Base-by-base conservation (phyloP, 192 early-diverging fungal species). In the Helicostylum pulchrum region DNA sequence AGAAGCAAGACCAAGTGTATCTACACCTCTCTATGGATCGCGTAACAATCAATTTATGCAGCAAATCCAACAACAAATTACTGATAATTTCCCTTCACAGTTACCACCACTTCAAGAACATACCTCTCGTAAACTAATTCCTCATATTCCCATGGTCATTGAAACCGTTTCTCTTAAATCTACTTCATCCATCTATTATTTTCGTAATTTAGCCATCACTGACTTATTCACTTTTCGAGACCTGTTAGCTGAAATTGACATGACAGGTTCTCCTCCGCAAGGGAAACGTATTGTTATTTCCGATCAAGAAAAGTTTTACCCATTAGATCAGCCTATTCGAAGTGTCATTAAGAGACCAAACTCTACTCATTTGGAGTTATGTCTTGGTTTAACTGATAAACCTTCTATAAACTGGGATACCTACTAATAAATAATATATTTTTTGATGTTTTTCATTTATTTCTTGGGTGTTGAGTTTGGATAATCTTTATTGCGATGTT, bases 181-280 rank as follows among this genome's bases (percentile, higher is more conserved):
- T 12, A 48, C 71, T 11, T 48, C 54, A 11, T 19, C 34, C 19
- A 63, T 58, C n/a, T 71, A 65, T 60, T 66, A 67, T 56, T 52
- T 76, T 30, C 69, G 66, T 30, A 76, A 76, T 39, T 58, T 76
- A 26, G 74, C 69, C 48, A 76, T 76, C 57, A 71, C 69, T 11
- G 70, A 76, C 36, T 50, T 60, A 5, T 76, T 76, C 20, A 76
- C 70, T 7, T 76, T 76, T 32, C 43, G 74, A 36, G 62, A 76
- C 55, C 51, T 71, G 12, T 46, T 76, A 34, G 62, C 61, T 43
- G 68, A 71, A 36, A 71, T 68, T 10, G 74, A 76, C 46, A 63
- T 64, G 63, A 60, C 47, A 26, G 57, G 62, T 14, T 47, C 62
- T 34, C 73, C 73, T 11, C 72, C 72, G 7, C 73, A 53, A 10